Percentiles rank a stretch among this genome's conserved stretches.
Evolutionary conservation across 208 protist species (phyloP).

Genomic region (Crithidia mellificae): DNA sequence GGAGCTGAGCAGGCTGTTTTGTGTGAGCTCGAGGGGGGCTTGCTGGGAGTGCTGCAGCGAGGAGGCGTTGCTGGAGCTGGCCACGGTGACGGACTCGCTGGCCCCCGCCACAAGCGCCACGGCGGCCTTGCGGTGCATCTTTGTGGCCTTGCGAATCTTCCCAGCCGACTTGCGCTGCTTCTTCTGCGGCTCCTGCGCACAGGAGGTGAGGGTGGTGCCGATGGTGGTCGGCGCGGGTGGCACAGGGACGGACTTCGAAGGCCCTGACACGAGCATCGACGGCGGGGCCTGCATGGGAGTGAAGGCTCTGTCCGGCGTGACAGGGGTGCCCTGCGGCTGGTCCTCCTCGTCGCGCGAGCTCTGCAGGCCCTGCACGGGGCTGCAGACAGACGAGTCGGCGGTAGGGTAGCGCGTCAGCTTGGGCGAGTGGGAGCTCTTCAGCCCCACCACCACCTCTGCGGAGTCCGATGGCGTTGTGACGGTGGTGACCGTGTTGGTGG

Average conservation of each 20-base stretch:
- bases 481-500: not conserved
- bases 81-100: constrained; percentile 5
- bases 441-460: not conserved
- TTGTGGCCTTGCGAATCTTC: constrained; percentile 5
- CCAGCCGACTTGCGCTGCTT: not conserved
- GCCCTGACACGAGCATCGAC: not conserved
- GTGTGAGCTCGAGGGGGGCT: not conserved
- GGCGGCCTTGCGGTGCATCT: constrained; percentile 17
- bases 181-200: constrained; percentile 15
- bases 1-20: not conserved
- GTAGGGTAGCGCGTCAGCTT: not conserved
- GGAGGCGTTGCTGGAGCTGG: constrained; percentile 2
- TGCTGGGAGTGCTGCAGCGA: not conserved
- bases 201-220: not conserved
- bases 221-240: not conserved
- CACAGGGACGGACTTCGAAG: constrained; percentile 3
- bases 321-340: not conserved
- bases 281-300: not conserved
- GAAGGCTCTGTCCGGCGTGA: not conserved
- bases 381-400: not conserved
- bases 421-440: not conserved
- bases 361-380: not conserved
- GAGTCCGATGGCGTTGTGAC: not conserved
- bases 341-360: not conserved
- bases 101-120: constrained; percentile 8